Conservation (phyloP, 1,284 basidiomycete species). For the Erythrobasidium hasegawianum region DNA sequence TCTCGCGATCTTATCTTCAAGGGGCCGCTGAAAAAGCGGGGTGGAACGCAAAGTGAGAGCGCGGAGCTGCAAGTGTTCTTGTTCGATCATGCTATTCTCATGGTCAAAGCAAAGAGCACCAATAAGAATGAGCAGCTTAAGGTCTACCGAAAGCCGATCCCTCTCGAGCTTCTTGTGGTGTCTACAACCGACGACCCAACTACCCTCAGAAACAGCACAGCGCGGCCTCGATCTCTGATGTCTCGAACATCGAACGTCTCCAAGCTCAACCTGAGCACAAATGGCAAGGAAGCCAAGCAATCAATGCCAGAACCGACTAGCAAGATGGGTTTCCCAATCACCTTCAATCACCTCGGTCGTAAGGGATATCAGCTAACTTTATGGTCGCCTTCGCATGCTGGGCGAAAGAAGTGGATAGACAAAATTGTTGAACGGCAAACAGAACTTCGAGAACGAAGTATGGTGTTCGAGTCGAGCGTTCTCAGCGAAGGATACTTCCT, state of each 20-base stretch:
- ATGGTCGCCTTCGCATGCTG: conserved; percentile 82
- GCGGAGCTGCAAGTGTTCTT: conserved; percentile 90
- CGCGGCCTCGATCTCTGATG: conserved; percentile 54
- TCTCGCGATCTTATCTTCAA: conserved; percentile 89
- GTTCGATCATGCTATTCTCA: conserved; percentile 93
- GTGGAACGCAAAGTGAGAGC: conserved; percentile 67
- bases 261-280: conserved; percentile 34
- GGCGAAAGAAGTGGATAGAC: conserved; percentile 92
- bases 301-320: conserved; percentile 47
- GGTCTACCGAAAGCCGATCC: conserved; percentile 95
- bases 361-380: conserved; percentile 89
- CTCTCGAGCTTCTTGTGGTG: conserved; percentile 85
- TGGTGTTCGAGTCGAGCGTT: conserved; percentile 79
- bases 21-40: conserved; percentile 86
- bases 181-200: conserved; percentile 69
- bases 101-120: conserved; percentile 83
- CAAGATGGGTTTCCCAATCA: conserved; percentile 87
- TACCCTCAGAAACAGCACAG: conserved; percentile 36
- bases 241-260: conserved; percentile 51
- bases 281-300: conserved; percentile 4
- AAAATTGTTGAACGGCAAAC: conserved; percentile 86
- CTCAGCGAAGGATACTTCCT: conserved; percentile 85
- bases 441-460: conserved; percentile 73
- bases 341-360: conserved; percentile 87
- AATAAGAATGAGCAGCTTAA: conserved; percentile 89